Evolutionary conservation across 345 rosid genomes (phyloP).

Genomic region (Pistacia integerrima): DNA sequence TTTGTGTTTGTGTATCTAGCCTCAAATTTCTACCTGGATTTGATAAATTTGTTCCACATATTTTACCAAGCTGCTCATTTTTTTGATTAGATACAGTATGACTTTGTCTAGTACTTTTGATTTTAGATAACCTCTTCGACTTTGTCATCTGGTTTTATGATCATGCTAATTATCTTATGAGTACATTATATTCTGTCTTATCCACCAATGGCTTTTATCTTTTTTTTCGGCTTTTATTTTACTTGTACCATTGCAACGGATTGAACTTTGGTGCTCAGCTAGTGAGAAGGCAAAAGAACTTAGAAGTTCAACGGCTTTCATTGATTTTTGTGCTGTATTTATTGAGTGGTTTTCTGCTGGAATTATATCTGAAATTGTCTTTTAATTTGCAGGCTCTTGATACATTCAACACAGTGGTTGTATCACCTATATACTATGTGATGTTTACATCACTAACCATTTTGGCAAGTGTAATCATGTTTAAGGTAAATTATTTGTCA

Average conservation of each 20-base stretch:
- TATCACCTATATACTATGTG: slow-evolving; percentile 88
- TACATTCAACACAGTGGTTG: slow-evolving; percentile 89
- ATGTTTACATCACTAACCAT: slow-evolving; percentile 90
- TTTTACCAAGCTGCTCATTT: background rate
- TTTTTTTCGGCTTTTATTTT: background rate
- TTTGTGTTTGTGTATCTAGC: background rate
- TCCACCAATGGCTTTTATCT: background rate
- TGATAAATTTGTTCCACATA: background rate
- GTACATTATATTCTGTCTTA: background rate
- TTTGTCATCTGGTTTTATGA: background rate
- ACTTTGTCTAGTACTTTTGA: background rate
- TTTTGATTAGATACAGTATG: background rate
- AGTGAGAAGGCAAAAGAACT: background rate
- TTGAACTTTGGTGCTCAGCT: background rate
- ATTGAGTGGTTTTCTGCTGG: slow-evolving; percentile 4
- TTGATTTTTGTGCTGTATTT: slow-evolving; percentile 4
- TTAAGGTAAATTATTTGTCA: slow-evolving; percentile 53
- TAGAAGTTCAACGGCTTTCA: background rate
- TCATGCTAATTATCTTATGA: background rate
- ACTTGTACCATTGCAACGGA: background rate
- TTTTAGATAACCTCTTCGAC: background rate
- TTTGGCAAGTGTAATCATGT: slow-evolving; percentile 90
- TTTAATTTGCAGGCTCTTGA: slow-evolving; percentile 76
- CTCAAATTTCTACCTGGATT: background rate
- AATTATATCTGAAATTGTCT: slow-evolving; percentile 8